A percentile compares a stretch with the other conserved stretches of the same genome.
phyloP scores from a whole-genome alignment of 371 early-diverging fungal species.

The Apophysomyces trapeziformis region DNA sequence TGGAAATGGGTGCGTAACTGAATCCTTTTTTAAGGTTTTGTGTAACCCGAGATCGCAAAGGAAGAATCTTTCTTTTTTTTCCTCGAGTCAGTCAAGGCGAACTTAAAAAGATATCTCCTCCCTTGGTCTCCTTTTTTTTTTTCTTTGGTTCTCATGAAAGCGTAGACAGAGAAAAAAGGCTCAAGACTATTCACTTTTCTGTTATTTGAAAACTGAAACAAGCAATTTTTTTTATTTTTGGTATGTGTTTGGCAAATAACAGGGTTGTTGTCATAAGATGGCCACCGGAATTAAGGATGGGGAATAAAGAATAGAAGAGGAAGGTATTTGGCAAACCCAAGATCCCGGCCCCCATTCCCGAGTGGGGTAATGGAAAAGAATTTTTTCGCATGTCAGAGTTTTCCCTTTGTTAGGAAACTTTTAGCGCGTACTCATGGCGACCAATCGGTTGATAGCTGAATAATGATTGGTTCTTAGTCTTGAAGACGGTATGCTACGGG shows the following conservation, averaged over 20 bases:
- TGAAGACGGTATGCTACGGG: constrained; percentile 3
- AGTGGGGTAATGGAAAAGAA: neutral
- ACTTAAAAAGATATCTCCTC: no score
- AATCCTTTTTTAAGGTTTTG: neutral
- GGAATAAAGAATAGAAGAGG: neutral
- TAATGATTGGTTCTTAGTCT: neutral
- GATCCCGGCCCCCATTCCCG: neutral
- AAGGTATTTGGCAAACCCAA: neutral
- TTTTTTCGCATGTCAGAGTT: constrained; percentile 5
- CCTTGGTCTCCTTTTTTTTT: no score
- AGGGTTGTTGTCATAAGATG: neutral
- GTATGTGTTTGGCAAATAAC: neutral
- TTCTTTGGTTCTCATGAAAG: no score
- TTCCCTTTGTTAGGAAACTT: constrained; percentile 5
- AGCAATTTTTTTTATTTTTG: no score
- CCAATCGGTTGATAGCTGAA: constrained; percentile 4
- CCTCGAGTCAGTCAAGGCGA: neutral
- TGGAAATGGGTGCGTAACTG: neutral
- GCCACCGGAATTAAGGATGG: neutral
- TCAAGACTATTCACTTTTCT: no score
- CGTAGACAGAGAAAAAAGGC: no score
- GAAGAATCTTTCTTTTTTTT: neutral
- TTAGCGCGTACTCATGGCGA: constrained; percentile 1
- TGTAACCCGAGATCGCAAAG: neutral
- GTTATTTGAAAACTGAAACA: no score